Conservation (phyloP, 1,284 basidiomycete species). For the Apiotrichum laibachii region DNA sequence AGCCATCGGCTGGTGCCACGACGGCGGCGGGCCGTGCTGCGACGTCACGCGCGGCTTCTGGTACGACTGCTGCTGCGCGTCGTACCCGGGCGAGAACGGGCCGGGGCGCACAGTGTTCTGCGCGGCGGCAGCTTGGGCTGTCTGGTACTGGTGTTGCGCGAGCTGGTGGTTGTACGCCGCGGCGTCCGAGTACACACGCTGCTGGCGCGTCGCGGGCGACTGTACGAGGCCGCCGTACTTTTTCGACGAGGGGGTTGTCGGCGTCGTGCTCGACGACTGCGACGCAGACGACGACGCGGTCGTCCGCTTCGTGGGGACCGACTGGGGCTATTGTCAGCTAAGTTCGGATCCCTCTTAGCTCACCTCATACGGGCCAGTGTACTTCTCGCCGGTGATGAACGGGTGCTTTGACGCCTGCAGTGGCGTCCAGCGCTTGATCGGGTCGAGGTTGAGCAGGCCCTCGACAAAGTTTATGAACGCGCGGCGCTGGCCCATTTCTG, state of each 20-base stretch:
- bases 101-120: slow-evolving; percentile 31
- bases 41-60: slow-evolving; percentile 13
- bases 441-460: slow-evolving; percentile 89
- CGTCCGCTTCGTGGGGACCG: slow-evolving; percentile 15
- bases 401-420: slow-evolving; percentile 94
- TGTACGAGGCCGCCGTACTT: slow-evolving; percentile 92
- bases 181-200: slow-evolving; percentile 84
- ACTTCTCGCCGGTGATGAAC: slow-evolving; percentile 97
- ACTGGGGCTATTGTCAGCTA: slow-evolving; percentile 10
- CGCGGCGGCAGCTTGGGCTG: slow-evolving; percentile 60
- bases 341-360: slow-evolving; percentile 47
- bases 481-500: slow-evolving; percentile 83
- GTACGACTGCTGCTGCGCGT: slow-evolving; percentile 20
- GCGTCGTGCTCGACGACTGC: slow-evolving; percentile 10
- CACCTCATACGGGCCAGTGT: slow-evolving; percentile 79
- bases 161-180: slow-evolving; percentile 92
- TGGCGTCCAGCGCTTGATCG: slow-evolving; percentile 92
- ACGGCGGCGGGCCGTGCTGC: slow-evolving; percentile 44
- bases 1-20: slow-evolving; percentile 23
- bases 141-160: slow-evolving; percentile 89
- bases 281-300: slow-evolving; percentile 11
- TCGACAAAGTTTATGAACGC: slow-evolving; percentile 98
- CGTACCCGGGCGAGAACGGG: slow-evolving; percentile 40
- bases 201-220: slow-evolving; percentile 61
- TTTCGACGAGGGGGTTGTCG: slow-evolving; percentile 51